phyloP scores from a whole-genome alignment of 805 yeast species.

The Alloascoidea africana region DNA sequence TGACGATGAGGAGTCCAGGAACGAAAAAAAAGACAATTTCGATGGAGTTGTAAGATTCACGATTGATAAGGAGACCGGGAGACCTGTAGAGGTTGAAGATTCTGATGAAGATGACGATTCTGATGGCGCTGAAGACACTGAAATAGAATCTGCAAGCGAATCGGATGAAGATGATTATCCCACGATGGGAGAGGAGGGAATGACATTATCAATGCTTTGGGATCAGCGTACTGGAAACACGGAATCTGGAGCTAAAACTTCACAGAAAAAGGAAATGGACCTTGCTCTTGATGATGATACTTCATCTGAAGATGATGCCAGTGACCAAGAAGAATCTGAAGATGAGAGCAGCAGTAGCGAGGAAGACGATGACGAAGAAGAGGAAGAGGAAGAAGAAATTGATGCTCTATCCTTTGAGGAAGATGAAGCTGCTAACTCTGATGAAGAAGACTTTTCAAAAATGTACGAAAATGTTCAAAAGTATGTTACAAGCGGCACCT shows the following conservation, averaged over 20 bases:
- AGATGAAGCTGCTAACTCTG: conserved; percentile 11
- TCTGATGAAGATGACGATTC: conserved; percentile 15
- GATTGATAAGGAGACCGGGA: conserved; percentile 18
- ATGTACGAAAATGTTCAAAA: conserved; percentile 8
- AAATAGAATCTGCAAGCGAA: conserved; percentile 11
- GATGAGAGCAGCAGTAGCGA: conserved; percentile 10
- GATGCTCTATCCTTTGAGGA: conserved; percentile 9
- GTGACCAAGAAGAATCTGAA: conserved; percentile 9
- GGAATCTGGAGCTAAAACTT: conserved; percentile 7
- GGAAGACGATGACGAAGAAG: conserved; percentile 12
- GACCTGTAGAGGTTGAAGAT: conserved; percentile 12
- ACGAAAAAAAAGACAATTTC: conserved; percentile 18
- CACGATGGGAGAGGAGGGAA: conserved; percentile 29
- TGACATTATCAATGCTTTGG: conserved; percentile 81
- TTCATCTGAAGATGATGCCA: conserved; percentile 8
- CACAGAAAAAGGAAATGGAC: conserved; percentile 2
- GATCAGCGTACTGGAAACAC: conserved; percentile 29
- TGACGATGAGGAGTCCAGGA: conserved; percentile 12
- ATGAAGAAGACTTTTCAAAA: conserved; percentile 11
- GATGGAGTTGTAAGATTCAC: conserved; percentile 1
- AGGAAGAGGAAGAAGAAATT: conserved; percentile 14
- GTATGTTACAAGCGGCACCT: conserved; percentile 17
- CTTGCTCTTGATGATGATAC: conserved; percentile 5
- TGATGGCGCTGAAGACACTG: conserved; percentile 19
- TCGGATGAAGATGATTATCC: conserved; percentile 14